Conservation (phyloP, 202 grass and related monocot species). For the Digitaria exilis region DNA sequence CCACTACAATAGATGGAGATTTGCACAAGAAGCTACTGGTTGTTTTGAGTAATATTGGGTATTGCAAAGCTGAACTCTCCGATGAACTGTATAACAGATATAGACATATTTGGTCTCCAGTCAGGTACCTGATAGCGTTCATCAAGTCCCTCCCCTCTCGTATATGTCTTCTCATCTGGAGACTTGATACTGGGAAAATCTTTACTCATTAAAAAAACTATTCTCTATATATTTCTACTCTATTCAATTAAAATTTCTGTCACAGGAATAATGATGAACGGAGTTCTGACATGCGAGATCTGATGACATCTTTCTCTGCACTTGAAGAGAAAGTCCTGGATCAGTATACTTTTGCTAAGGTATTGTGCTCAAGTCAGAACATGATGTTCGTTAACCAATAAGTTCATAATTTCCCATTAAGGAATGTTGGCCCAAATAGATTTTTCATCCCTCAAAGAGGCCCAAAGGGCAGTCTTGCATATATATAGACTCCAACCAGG, state of each 20-base stretch:
- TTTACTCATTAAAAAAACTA: constrained; percentile 34
- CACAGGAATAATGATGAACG: constrained; percentile 81
- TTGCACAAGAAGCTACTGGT: constrained; percentile 85
- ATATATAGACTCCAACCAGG: too few relatives aligned
- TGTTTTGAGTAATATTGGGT: constrained; percentile 99
- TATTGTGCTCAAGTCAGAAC: constrained; percentile 35
- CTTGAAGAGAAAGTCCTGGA: constrained; percentile 90
- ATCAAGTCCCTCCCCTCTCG: not conserved
- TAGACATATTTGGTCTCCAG: constrained; percentile 83
- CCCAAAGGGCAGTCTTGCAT: too few relatives aligned
- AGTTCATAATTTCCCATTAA: not conserved
- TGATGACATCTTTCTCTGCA: constrained; percentile 83
- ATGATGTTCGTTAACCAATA: constrained; percentile 16
- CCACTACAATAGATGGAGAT: constrained; percentile 49
- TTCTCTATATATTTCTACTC: constrained; percentile 34
- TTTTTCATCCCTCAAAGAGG: too few relatives aligned
- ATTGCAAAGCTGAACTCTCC: constrained; percentile 95
- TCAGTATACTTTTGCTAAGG: constrained; percentile 95
- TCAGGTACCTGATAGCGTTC: constrained; percentile 41
- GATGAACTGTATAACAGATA: constrained; percentile 80
- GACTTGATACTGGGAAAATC: constrained; percentile 15
- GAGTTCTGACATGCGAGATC: constrained; percentile 78
- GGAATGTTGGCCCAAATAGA: too few relatives aligned
- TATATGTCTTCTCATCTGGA: not conserved
- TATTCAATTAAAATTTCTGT: constrained; percentile 39